Evolutionary conservation across 768 basidiomycete species (phyloP).

Genomic region (Cystofilobasidium ferigula): DNA sequence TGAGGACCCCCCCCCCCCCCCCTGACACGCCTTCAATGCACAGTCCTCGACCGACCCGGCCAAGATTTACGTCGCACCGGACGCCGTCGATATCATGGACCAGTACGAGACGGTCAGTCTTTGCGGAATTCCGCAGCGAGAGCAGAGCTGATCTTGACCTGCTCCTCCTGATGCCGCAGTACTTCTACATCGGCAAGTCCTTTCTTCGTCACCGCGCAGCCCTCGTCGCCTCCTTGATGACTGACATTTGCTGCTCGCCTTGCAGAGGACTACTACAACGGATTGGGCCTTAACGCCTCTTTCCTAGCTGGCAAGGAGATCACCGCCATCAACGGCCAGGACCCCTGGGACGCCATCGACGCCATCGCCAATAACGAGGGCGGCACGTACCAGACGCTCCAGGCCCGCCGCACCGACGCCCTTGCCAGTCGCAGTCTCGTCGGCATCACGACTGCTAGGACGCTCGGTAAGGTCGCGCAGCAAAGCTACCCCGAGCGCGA

Average conservation of each 20-base stretch:
- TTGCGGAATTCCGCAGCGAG: neutral
- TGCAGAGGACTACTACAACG: conserved; percentile 4
- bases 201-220: too few species aligned
- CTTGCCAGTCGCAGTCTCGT: neutral
- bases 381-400: conserved; percentile 1
- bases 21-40: too few species aligned
- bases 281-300: neutral
- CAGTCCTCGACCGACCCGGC: neutral
- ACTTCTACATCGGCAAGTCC: conserved; percentile 1
- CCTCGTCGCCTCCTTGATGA: too few species aligned
- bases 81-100: neutral
- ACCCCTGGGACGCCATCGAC: conserved; percentile 15
- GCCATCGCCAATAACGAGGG: conserved; percentile 14
- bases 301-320: conserved; percentile 12
- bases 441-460: neutral
- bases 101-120: neutral
- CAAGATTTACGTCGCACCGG: conserved; percentile 7
- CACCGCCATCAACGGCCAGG: conserved; percentile 7
- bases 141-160: neutral
- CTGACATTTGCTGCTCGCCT: too few species aligned
- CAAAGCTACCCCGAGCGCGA: conserved; percentile 12
- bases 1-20: too few species aligned
- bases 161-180: neutral
- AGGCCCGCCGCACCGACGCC: neutral
- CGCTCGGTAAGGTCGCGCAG: conserved; percentile 4